Evolutionary conservation across 2,329 filamentous ascomycete genomes (phyloP), one percentile per base, ranked within the genome.

Genomic region (Didymella pinodella): DNA sequence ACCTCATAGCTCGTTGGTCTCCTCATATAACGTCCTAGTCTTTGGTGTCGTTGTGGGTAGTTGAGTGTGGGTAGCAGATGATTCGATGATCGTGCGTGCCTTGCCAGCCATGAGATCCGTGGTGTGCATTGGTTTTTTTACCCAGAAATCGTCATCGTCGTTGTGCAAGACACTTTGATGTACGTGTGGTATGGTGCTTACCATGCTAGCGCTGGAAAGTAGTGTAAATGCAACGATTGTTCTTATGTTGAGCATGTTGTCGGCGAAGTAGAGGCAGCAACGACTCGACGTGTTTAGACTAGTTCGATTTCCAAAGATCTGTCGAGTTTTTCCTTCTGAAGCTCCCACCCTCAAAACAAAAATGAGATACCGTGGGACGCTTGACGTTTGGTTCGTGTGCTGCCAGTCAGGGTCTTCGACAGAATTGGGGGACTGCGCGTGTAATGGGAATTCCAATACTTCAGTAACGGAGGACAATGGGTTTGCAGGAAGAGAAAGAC

Each of bases 41-140:
- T 2, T 25, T 34, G 45, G 18, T 10, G 14, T n/a, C n/a, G 14
- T 4, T 20, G 32, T 54, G 1, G 40, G 32, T 11, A 43, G 16
- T 8, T 38, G 46, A 22, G 41, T 51, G 12, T 25, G 28, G 7
- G 46, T 29, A 22, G 34, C 5, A 7, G 51, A 36, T 6, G 40
- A 11, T 6, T 36, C 14, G 26, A 12, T 18, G 31, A 40, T 43
- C 12, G 12, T 31, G 26, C 11, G 40, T 18, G 40, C 45, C 20
- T 45, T 49, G 25, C 49, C 29, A 16, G 56, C 56, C 56, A 59
- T 59, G 3, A 59, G 50, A n/a, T 54, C 46, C 22, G 47, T 54
- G 16, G 56, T 59, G 40, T 59, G 56, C 26, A 59, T 59, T 20
- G 56, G 56, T 18, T 46, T 59, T 28, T 48, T 22, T 22, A 26